Conservation (phyloP, 2,329 filamentous ascomycete genomes). For the Colletotrichum tamarilloi region DNA sequence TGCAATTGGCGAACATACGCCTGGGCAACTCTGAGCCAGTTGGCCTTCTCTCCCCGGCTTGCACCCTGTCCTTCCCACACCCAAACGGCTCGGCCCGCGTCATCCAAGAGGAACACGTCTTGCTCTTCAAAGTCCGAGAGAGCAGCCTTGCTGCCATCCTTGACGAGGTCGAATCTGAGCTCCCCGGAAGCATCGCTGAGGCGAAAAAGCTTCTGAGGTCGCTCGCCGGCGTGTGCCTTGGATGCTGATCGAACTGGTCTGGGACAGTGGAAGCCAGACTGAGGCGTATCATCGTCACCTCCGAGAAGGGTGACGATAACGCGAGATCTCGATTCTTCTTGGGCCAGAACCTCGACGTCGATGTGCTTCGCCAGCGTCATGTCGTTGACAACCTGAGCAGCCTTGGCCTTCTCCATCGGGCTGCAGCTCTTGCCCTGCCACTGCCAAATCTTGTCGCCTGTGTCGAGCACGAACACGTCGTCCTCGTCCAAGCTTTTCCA, state of each 20-base stretch:
- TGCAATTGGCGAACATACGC: conserved; percentile 60
- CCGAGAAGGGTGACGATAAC: conserved; percentile 68
- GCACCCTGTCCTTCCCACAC: conserved; percentile 73
- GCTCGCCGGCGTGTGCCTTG: conserved; percentile 36
- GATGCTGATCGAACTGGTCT: conserved; percentile 51
- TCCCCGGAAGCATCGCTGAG: conserved; percentile 71
- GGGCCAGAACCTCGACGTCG: conserved; percentile 73
- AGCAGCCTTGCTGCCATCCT: conserved; percentile 60
- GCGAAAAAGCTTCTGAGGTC: conserved; percentile 63
- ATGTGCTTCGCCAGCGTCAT: conserved; percentile 72
- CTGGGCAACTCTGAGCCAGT: conserved; percentile 71
- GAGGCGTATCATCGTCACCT: conserved; percentile 54
- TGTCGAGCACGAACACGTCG: conserved; percentile 75
- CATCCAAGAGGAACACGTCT: conserved; percentile 72
- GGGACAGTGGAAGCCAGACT: conserved; percentile 51
- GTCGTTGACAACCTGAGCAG: conserved; percentile 74
- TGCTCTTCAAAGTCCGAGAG: conserved; percentile 64
- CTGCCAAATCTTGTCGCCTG: conserved; percentile 73
- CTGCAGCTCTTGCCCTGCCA: conserved; percentile 75
- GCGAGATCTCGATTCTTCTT: conserved; percentile 66
- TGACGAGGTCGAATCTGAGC: conserved; percentile 68
- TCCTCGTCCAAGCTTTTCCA: conserved; percentile 72
- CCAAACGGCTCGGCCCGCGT: conserved; percentile 69
- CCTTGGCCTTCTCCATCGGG: conserved; percentile 77
- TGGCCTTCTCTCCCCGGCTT: conserved; percentile 67